Percentiles rank a stretch among this genome's conserved stretches.
phyloP scores from a whole-genome alignment of 306 rosid genomes.

The Glycine tomentella region DNA sequence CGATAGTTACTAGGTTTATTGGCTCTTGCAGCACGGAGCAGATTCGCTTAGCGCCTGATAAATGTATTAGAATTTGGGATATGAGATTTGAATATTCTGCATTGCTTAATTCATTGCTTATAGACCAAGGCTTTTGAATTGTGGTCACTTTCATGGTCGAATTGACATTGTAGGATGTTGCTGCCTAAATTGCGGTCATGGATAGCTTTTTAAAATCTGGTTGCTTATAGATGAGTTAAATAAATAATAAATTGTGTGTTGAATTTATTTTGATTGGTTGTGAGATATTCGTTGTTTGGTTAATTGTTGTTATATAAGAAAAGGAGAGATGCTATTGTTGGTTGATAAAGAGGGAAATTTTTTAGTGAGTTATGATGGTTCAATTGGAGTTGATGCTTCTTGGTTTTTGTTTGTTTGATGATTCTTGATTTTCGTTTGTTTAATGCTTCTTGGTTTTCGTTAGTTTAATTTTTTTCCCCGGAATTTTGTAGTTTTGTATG shows the following conservation, averaged over 20 bases:
- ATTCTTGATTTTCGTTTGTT: neutral
- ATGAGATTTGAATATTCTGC: neutral
- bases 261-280: neutral
- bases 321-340: neutral
- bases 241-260: neutral
- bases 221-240: neutral
- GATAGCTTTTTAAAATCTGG: neutral
- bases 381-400: neutral
- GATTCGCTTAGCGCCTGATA: conserved; percentile 78
- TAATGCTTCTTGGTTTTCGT: neutral
- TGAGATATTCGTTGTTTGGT: neutral
- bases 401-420: neutral
- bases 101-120: neutral
- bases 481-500: conserved; percentile 65
- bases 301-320: neutral
- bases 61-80: conserved; percentile 56
- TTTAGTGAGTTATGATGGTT: neutral
- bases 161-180: neutral
- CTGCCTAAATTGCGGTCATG: neutral
- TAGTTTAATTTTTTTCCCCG: neutral
- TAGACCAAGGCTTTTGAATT: neutral
- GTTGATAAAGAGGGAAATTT: neutral
- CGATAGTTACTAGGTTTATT: conserved; percentile 63
- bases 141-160: neutral
- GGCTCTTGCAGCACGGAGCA: conserved; percentile 71